phyloP scores from a whole-genome alignment of 768 basidiomycete species.

The Lactarius hengduanensis region DNA sequence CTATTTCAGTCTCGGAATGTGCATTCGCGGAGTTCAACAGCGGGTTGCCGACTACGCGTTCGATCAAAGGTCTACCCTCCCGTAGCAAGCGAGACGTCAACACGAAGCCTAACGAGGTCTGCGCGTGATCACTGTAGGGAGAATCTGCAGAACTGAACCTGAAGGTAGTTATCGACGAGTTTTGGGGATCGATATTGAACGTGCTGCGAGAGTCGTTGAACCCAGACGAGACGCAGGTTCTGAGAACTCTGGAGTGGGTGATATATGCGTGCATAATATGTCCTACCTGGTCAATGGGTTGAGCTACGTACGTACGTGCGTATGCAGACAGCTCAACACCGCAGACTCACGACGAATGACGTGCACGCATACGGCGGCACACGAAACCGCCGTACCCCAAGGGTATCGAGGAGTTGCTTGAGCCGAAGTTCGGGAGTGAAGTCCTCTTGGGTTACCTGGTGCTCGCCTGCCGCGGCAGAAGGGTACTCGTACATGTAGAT shows the following conservation, averaged over 20 bases:
- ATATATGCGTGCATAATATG: conserved; percentile 17
- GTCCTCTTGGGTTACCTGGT: conserved; percentile 3
- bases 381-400: conserved; percentile 2
- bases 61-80: not conserved
- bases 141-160: not conserved
- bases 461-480: not conserved
- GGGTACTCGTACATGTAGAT: conserved; percentile 16
- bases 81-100: not conserved
- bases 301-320: not conserved
- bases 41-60: not conserved
- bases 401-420: conserved; percentile 4
- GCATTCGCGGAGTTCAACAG: not conserved
- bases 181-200: conserved; percentile 3
- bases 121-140: not conserved
- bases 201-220: not conserved
- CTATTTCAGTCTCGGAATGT: not conserved
- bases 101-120: not conserved
- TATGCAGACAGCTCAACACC: not conserved
- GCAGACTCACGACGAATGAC: conserved; percentile 17
- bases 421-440: conserved; percentile 7
- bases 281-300: conserved; percentile 2
- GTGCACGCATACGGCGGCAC: conserved; percentile 20
- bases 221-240: not conserved
- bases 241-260: not conserved
- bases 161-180: conserved; percentile 4